Evolutionary conservation across 2,329 filamentous ascomycete species (phyloP).

Genomic region (Teratosphaeriaceae sp.): DNA sequence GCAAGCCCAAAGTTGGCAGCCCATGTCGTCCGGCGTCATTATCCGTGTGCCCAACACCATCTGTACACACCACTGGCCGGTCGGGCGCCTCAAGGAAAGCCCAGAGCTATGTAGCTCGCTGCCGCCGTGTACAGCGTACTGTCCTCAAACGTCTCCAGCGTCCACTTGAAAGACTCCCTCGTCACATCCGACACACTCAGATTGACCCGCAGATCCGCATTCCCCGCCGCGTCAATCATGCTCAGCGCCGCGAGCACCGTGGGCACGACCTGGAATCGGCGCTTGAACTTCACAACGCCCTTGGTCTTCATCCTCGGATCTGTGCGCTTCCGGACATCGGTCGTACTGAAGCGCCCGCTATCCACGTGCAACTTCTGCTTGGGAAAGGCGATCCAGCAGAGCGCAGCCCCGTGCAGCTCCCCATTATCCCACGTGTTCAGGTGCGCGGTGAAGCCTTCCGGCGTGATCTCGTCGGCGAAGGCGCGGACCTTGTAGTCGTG

Average conservation of each 20-base stretch:
- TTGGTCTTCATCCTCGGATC: conserved; percentile 11
- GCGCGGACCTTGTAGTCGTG: conserved; percentile 20
- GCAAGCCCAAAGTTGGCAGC: too few relatives aligned
- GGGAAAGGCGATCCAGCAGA: conserved; percentile 27
- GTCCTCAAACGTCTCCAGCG: conserved; percentile 19
- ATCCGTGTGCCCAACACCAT: too few relatives aligned
- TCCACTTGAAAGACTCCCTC: conserved; percentile 23
- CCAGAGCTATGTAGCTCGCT: too few relatives aligned
- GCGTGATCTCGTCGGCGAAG: conserved; percentile 16
- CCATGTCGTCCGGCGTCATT: too few relatives aligned
- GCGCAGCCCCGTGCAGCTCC: conserved; percentile 20
- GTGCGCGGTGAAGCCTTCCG: conserved; percentile 19
- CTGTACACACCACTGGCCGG: too few relatives aligned
- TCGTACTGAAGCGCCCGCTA: conserved; percentile 20
- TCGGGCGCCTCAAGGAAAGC: too few relatives aligned
- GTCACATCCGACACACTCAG: conserved; percentile 18
- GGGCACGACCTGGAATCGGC: conserved; percentile 16
- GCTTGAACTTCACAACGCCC: conserved; percentile 17
- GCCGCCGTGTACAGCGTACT: conserved; percentile 19
- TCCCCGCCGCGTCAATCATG: conserved; percentile 24
- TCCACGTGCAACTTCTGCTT: conserved; percentile 20
- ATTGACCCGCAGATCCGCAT: conserved; percentile 21
- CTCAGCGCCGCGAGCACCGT: conserved; percentile 23
- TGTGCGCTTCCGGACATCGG: conserved; percentile 16
- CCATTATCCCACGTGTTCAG: conserved; percentile 26